Evolutionary conservation across 2,329 filamentous ascomycete species (phyloP).

Genomic region (Ramularia collo-cygni): DNA sequence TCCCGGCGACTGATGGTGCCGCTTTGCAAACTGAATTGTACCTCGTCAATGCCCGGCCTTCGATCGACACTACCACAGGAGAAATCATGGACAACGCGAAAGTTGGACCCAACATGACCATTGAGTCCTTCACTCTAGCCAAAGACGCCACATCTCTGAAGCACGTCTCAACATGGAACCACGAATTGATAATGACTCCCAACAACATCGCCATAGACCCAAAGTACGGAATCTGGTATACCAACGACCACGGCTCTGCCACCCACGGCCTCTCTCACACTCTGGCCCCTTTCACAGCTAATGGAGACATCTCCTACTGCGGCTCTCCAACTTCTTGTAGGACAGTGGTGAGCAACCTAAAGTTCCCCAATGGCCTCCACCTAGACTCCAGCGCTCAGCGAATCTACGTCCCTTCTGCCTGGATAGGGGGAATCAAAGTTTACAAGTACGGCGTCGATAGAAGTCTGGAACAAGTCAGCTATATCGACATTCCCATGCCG

Average conservation of each 20-base stretch:
- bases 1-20: neutral
- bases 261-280: conserved; percentile 10
- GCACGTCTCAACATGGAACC: conserved; percentile 10
- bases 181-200: conserved; percentile 15
- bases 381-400: conserved; percentile 5
- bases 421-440: conserved; percentile 13
- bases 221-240: conserved; percentile 16
- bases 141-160: conserved; percentile 5
- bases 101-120: conserved; percentile 14
- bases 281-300: conserved; percentile 12
- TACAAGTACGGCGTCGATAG: conserved; percentile 8
- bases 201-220: conserved; percentile 16
- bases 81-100: conserved; percentile 7
- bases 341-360: conserved; percentile 5
- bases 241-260: conserved; percentile 20
- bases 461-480: conserved; percentile 6
- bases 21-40: conserved; percentile 9
- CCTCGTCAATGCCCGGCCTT: conserved; percentile 14
- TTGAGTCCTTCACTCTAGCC: conserved; percentile 14
- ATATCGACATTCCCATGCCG: conserved; percentile 12
- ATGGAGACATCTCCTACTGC: conserved; percentile 18
- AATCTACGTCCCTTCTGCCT: conserved; percentile 16
- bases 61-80: conserved; percentile 10
- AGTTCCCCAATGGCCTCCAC: conserved; percentile 19
- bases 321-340: conserved; percentile 4